These are phyloP conservation scores for Monosporozyma siamensis DNA, from an alignment of 805 yeast species.

Conservation along the genomic window DNA sequence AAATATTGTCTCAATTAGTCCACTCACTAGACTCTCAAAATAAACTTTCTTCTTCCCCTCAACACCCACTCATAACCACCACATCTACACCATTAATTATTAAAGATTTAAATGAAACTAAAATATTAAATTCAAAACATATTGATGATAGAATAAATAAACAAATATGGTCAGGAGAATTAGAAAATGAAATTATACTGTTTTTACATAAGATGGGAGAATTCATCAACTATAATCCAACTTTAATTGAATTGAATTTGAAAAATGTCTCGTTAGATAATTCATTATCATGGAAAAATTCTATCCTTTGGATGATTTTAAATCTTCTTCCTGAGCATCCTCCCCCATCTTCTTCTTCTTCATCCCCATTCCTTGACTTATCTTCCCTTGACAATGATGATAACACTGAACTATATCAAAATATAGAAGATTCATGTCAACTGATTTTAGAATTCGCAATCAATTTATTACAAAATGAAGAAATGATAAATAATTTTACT, in stretches of 20 bases:
- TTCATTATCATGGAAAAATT: not conserved
- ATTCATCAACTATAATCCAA: not conserved
- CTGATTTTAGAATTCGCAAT: conserved; percentile 34
- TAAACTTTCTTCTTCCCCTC: too few species aligned
- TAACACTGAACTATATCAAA: not conserved
- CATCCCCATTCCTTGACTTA: too few species aligned
- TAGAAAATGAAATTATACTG: not conserved
- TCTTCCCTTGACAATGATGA: too few species aligned
- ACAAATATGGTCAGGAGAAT: not conserved
- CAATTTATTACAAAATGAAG: conserved; percentile 30
- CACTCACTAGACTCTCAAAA: too few species aligned
- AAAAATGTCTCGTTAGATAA: too few species aligned
- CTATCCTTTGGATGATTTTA: not conserved
- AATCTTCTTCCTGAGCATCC: conserved; percentile 4
- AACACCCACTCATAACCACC: too few species aligned
- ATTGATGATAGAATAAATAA: not conserved
- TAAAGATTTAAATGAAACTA: too few species aligned
- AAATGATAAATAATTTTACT: conserved; percentile 14
- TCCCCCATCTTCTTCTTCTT: too few species aligned
- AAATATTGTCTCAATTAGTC: not conserved
- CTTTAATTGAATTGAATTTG: not conserved
- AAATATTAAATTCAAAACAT: not conserved
- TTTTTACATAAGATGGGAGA: not conserved
- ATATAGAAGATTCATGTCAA: conserved; percentile 19
- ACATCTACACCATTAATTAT: not conserved